Base-by-base conservation (phyloP, 2,329 filamentous ascomycete genomes). In the Blumeria graminis region DNA sequence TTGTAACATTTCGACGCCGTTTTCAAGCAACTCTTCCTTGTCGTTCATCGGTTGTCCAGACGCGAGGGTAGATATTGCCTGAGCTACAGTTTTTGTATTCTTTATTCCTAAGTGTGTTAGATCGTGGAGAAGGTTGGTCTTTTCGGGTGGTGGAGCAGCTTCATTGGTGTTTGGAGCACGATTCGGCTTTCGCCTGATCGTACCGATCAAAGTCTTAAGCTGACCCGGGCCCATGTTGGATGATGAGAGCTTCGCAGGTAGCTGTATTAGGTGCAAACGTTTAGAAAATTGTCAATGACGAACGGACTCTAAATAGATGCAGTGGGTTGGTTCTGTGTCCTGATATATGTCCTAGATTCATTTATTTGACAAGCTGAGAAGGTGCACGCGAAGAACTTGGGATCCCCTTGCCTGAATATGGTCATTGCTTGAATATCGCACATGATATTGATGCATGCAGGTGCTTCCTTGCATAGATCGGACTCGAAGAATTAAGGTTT, bases 1-100 rank as follows among this genome's bases (percentile, higher is more conserved):
- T 59, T 76, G 73, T 18, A 76, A 68, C 71, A 76, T 74, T 11
- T 70, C 64, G 1, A 77, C 73, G 16, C 72, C 74, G 65, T 76
- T 65, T 60, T 77, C 74, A 18, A 75, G 68, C 56, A 74, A 57
- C 5, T 71, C 63, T 35, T 73, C 65, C 61, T 73, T 73, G 61
- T 74, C 71, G 59, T 74, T 66, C 57, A 73, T 57, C 6, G 71
- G 71, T 48, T 71, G 67, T n/a, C 71, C 71, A 16, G 69, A 68
- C 1, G 70, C 70, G 41, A 73, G 61, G 2, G 68, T 69, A 4
- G 68, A 68, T 43, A 73, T 63, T 38, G 69, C 71, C 56, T 69
- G 63, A 1, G 65, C 65, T 28, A 72, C 60, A 5, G 69, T 70
- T 57, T 63, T 64, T 14, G 65, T 65, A 58, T 71, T 67, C 56